Evolutionary conservation across 495 filamentous ascomycete species (phyloP), one percentile per base, ranked within the genome.

Genomic region (Hypoxylon rickii): DNA sequence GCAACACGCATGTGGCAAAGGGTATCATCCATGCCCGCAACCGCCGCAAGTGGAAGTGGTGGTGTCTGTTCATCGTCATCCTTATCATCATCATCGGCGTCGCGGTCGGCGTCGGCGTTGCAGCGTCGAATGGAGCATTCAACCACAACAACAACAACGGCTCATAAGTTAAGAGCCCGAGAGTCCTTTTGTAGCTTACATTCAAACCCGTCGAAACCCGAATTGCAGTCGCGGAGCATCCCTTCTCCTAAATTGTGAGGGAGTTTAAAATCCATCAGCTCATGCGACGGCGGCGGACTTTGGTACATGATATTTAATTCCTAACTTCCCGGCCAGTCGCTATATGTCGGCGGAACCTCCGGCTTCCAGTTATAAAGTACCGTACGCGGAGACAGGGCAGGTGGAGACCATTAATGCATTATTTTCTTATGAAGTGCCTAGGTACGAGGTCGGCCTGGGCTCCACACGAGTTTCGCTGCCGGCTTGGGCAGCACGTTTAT

Each of bases 11-110:
- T 21, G 75, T 90, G 16, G 75, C 78, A 60, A 79, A 81, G 67
- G 86, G 80, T 52, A 83, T 86, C 55, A 66, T 76, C 55, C 73
- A 74, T 56, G 85, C 85, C 33, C 71, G 77, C 57, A 73, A 78
- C 51, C 74, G 79, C 45, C 76, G 83, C 51, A 84, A 76, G 70
- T 78, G 86, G 70, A 90, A 89, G 77, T 89, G 87, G 87, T 86
- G 79, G 78, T 85, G 81, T 61, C 71, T 89, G 20, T 58, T 79
- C 51, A 70, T 89, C 63, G 68, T 73, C n/a, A 70, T 89, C 15
- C 65, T 82, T 57, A 80, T 86, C 59, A 64, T 79, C 52, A 20
- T 45, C 36, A 65, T 84, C 32, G 77, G 73, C 48, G 72, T 83
- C 45, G 79, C 67, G 15, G 55, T 82, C 39, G 79, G 75, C 39